These are phyloP conservation scores for Wickerhamiella australiensis DNA, from an alignment of 805 yeast species.

Conservation along the genomic window DNA sequence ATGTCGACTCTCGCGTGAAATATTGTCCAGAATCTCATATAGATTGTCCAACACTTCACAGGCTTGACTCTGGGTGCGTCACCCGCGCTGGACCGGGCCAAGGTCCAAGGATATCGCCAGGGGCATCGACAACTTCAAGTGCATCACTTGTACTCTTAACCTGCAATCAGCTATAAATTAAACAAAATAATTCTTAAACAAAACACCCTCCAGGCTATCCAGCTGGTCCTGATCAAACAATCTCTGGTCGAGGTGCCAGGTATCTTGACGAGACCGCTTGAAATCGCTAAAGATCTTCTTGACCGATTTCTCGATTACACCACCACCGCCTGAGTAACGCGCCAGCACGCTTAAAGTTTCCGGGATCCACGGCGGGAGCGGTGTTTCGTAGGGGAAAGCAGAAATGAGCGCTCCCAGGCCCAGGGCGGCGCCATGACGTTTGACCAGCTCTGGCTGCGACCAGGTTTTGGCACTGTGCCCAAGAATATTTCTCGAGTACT, in stretches of 20 bases:
- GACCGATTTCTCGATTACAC: constrained; percentile 71
- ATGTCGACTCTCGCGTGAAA: too few species aligned
- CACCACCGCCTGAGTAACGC: constrained; percentile 57
- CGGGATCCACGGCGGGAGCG: constrained; percentile 89
- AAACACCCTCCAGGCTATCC: constrained; percentile 86
- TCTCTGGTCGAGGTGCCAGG: constrained; percentile 83
- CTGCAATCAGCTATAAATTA: constrained; percentile 24
- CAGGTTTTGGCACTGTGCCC: neutral
- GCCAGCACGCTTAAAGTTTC: constrained; percentile 56
- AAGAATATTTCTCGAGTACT: constrained; percentile 31
- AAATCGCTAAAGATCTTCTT: constrained; percentile 70
- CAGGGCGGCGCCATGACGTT: constrained; percentile 64
- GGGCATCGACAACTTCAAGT: too few species aligned
- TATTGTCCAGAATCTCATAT: too few species aligned
- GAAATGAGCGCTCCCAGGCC: constrained; percentile 80
- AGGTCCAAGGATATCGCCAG: too few species aligned
- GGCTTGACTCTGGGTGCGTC: too few species aligned
- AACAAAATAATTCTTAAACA: constrained; percentile 85
- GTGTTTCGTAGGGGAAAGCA: constrained; percentile 83
- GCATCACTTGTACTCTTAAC: too few species aligned
- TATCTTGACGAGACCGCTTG: constrained; percentile 84
- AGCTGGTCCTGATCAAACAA: constrained; percentile 66
- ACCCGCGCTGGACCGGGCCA: too few species aligned
- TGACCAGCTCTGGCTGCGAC: too few species aligned
- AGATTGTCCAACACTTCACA: too few species aligned